A percentile compares a stretch with the other conserved stretches of the same genome.
These are phyloP conservation scores for Yarrowia sp. DNA, from an alignment of 805 yeast species.

Conservation along the genomic window DNA sequence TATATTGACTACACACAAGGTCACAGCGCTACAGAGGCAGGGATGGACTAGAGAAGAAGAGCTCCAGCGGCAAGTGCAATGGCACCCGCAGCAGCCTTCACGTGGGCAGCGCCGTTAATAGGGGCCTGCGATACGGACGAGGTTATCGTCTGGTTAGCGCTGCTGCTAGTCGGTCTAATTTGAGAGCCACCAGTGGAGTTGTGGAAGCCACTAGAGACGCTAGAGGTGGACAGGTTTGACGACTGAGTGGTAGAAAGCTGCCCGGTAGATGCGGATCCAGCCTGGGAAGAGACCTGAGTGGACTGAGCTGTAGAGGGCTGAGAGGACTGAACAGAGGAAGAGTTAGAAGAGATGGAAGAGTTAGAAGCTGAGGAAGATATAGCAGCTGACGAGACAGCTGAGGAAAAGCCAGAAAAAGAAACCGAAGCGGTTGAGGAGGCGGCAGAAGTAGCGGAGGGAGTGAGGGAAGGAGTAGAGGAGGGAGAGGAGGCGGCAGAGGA, in stretches of 20 bases:
- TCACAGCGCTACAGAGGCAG: too few relatives aligned
- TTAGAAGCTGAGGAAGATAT: not conserved
- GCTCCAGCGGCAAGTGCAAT: slow-evolving; percentile 12
- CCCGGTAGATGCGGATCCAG: not conserved
- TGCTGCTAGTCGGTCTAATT: not conserved
- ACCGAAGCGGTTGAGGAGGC: not conserved
- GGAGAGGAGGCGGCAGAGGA: not conserved
- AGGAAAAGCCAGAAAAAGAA: too few relatives aligned
- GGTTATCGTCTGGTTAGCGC: not conserved
- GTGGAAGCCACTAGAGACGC: not conserved
- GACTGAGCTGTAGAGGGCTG: not conserved
- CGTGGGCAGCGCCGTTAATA: slow-evolving; percentile 11
- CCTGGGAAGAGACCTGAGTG: too few relatives aligned
- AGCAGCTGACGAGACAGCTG: not conserved
- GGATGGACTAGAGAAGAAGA: not conserved
- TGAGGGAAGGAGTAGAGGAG: not conserved
- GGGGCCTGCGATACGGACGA: not conserved
- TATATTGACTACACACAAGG: too few relatives aligned
- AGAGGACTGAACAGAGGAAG: not conserved
- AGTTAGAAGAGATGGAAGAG: not conserved
- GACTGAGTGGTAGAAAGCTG: not conserved
- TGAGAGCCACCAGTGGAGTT: not conserved
- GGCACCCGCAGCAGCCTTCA: slow-evolving; percentile 1
- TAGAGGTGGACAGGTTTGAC: not conserved
- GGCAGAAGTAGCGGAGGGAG: not conserved